Percentiles rank a stretch among this genome's conserved stretches.
These are phyloP conservation scores for Hanseniaspora meyeri DNA, from an alignment of 805 yeast genomes.

Conservation along the genomic window DNA sequence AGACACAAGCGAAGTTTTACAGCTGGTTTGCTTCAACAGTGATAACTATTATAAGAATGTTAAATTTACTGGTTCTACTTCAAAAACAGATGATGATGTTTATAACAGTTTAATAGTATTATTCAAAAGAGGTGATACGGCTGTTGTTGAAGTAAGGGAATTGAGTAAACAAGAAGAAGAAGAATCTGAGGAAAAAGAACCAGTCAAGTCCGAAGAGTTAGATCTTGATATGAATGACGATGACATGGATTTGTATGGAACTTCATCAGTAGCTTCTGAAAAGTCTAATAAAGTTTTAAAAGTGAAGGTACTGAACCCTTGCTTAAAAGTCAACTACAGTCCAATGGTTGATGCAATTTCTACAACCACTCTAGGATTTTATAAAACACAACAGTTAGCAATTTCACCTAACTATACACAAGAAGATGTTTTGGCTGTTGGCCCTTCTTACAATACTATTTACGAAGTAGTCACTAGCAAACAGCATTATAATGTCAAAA, in stretches of 20 bases:
- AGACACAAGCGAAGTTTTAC: neutral
- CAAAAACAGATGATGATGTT: neutral
- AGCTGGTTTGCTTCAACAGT: neutral
- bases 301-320: slow-evolving; percentile 22
- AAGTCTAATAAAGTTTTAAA: slow-evolving; percentile 13
- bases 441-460: slow-evolving; percentile 50
- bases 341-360: slow-evolving; percentile 59
- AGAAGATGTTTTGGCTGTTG: slow-evolving; percentile 53
- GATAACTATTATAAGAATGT: slow-evolving; percentile 1
- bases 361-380: slow-evolving; percentile 45
- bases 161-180: neutral
- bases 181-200: slow-evolving; percentile 18
- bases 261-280: slow-evolving; percentile 10
- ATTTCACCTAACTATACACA: slow-evolving; percentile 58
- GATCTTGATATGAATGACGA: slow-evolving; percentile 29
- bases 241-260: slow-evolving; percentile 22
- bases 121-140: slow-evolving; percentile 13
- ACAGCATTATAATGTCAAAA: slow-evolving; percentile 47
- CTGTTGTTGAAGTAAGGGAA: slow-evolving; percentile 9
- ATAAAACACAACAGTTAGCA: slow-evolving; percentile 45
- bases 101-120: neutral
- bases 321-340: slow-evolving; percentile 41
- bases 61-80: neutral
- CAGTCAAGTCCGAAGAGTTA: slow-evolving; percentile 16
- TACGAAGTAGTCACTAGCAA: slow-evolving; percentile 56